Evolutionary conservation across 139 green algal genomes (phyloP), one percentile per base, ranked within the genome.

Genomic region (Micractinium conductrix): DNA sequence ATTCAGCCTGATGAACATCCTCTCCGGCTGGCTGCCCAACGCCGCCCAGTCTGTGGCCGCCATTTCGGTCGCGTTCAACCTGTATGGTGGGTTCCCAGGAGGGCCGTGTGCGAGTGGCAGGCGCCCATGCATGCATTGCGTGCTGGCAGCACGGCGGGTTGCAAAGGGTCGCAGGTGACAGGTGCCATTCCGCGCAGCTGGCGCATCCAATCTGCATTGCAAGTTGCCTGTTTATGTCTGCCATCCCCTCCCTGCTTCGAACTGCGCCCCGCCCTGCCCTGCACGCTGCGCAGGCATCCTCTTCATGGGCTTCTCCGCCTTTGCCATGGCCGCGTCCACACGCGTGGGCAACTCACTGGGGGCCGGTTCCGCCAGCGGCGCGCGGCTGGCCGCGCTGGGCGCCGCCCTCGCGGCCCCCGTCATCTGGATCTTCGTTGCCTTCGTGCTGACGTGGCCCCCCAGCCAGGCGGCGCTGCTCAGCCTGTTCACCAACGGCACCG

Each of bases 301-400:
- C 28, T 90, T 88, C 83, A 90, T 90, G 85, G 81, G 70, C 19
- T 88, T 91, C 78, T 50, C 48, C 30, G 83, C 85, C 26, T 82
- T 90, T 50, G 74, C 42, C 35, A 82, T 89, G 67, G 75, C 86
- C 14, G 75, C 82, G 28, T 81, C 67, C 44, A 80, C 70, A 22
- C 78, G 88, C 58, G 86, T 93, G 26, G 90, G 90, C 69, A 92
- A 92, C 67, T 71, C 71, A 21, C 84, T 93, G 50, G 90, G 90
- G 1, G 84, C 88, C 30, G 86, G 86, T 74, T 55, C 44, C 44
- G 74, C 85, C 9, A n/a, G 33, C 9, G 37, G 12, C 0, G 87
- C 89, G 0, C 82, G 79, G 7, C 82, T 89, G 37, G 85, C 87
- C 6, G 81, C 85, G 0, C 33, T 87, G 2, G 67, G 87, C 0